Base-by-base conservation (phyloP, 2,329 filamentous ascomycete species). In the Colletotrichum orchidophilum region DNA sequence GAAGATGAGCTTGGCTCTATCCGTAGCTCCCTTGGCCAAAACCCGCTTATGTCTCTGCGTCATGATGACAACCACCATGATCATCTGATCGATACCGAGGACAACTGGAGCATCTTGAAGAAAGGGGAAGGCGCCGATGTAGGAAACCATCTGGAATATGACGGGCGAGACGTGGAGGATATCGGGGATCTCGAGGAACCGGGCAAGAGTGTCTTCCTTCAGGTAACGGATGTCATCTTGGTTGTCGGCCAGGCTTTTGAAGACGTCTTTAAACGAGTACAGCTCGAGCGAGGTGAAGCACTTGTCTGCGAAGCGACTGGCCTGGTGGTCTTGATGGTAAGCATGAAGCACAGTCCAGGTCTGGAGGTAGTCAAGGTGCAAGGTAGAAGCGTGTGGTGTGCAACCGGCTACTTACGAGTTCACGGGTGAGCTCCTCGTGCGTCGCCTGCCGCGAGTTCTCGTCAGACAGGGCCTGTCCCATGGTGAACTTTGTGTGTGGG, bases 121-220 rank as follows among this genome's bases (percentile, higher is more conserved):
- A 74, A 94, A 94, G 0, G 93, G 93, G 70, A 95, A 94, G 1
- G 92, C 90, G 35, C 91, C 93, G 1, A 94, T 84, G 75, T 91
- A 93, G 5, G 90, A 91, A 2, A 91, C 79, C 86, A 94, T 92
- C 76, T 93, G 91, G 76, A 93, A 94, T 55, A 94, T 77, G 53
- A 94, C 87, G 2, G 91, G 87, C 4, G 91, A 92, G 8, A 88
- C 91, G 61, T 86, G 87, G 29, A 94, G 82, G 29, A 91, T 86
- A 77, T 94, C 92, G 3, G 93, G 93, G 24, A 95, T 86, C 80
- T 93, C 91, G 54, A 95, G 87, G 78, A 93, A 94, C 39, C 91
- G 88, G 71, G 90, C 88, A 74, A 94, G 82, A 12, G 92, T 94
- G 62, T 92, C 88, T 77, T 92, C 91, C 76, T 90, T 93, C 73